Conservation (phyloP, 306 rosid genomes). For the Vigna reflexopilosa region DNA sequence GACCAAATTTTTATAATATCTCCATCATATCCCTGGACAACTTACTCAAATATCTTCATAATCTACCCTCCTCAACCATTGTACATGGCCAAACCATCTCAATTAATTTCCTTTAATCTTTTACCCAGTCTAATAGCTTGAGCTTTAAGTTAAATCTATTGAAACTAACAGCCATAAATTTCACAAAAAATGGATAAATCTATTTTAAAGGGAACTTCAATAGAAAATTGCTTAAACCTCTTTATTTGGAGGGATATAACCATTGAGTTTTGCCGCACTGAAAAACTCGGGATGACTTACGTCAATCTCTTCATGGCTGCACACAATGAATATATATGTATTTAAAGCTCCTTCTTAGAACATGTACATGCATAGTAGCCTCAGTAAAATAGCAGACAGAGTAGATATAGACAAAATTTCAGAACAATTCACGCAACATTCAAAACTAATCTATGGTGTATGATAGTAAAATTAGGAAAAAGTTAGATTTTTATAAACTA, state of each 20-base stretch:
- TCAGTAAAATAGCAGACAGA: not conserved
- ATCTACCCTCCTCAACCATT: not conserved
- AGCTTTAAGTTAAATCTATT: conserved; percentile 33
- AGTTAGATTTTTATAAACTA: not conserved
- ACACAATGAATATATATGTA: conserved; percentile 39
- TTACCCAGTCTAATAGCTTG: conserved; percentile 2
- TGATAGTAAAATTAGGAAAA: conserved; percentile 22
- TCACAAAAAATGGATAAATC: not conserved
- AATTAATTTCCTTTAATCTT: not conserved
- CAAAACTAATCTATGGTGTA: conserved; percentile 8
- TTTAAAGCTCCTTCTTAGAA: not conserved
- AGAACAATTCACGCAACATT: not conserved
- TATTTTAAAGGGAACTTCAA: conserved; percentile 38
- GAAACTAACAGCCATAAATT: conserved; percentile 31
- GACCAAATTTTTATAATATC: not conserved
- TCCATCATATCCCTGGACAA: not conserved
- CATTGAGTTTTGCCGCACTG: conserved; percentile 78
- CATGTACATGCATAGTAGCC: not conserved
- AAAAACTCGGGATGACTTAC: conserved; percentile 98
- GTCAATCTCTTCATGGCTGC: conserved; percentile 98
- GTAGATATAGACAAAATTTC: not conserved
- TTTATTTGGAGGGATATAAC: conserved; percentile 88
- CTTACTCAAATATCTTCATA: not conserved
- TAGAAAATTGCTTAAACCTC: conserved; percentile 62
- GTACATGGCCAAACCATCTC: not conserved